Evolutionary conservation across 2,329 filamentous ascomycete genomes (phyloP).

Genomic region (Cercospora sp.): DNA sequence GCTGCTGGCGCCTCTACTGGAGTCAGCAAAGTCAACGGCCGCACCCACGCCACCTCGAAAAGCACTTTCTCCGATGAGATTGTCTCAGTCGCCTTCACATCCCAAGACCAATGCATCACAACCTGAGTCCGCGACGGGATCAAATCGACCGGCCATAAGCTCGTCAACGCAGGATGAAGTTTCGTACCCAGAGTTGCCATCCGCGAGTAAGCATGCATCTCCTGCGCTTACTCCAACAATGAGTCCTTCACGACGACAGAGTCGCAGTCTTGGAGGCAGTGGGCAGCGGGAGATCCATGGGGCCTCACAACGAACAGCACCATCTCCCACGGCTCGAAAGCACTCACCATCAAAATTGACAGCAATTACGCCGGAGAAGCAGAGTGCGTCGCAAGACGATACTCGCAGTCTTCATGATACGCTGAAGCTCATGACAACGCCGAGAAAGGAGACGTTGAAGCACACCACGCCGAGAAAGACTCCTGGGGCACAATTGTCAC

Average conservation of each 20-base stretch:
- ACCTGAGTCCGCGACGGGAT: neutral
- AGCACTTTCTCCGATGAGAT: constrained; percentile 26
- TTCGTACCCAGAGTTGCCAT: constrained; percentile 30
- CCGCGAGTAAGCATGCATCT: constrained; percentile 16
- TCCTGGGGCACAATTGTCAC: constrained; percentile 43
- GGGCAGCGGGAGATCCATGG: constrained; percentile 16
- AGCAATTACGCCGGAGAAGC: constrained; percentile 25
- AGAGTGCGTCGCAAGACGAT: constrained; percentile 23
- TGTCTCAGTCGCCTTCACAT: constrained; percentile 12
- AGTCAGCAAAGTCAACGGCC: constrained; percentile 34
- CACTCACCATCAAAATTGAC: constrained; percentile 26
- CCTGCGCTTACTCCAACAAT: constrained; percentile 22
- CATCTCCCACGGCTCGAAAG: constrained; percentile 35
- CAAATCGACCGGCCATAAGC: constrained; percentile 12
- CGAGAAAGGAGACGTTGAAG: constrained; percentile 47
- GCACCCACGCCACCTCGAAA: constrained; percentile 21
- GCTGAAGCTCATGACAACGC: constrained; percentile 51
- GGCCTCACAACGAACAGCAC: constrained; percentile 26
- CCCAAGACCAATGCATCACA: constrained; percentile 1
- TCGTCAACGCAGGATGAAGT: constrained; percentile 20
- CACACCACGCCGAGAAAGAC: constrained; percentile 44
- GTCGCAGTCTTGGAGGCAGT: constrained; percentile 2
- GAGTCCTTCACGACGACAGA: constrained; percentile 25
- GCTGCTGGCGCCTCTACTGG: constrained; percentile 38
- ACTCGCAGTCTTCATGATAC: constrained; percentile 39